Evolutionary conservation across 257 asterid species (phyloP).

Genomic region (Nicotiana paniculata): DNA sequence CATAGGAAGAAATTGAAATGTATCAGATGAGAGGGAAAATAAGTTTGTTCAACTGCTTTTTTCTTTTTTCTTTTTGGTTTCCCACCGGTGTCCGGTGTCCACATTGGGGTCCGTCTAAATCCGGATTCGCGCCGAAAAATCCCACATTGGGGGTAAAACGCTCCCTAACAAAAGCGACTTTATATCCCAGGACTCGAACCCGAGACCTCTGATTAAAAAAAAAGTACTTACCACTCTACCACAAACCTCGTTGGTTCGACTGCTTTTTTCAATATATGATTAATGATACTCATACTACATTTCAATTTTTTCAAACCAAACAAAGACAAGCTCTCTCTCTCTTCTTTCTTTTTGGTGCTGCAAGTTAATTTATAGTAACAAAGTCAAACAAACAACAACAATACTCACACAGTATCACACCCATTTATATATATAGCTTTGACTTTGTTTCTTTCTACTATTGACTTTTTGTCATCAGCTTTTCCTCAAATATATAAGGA

Average conservation of each 20-base stretch:
- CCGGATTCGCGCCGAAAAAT: no score
- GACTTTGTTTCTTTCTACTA: background rate
- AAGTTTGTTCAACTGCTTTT: slow-evolving; percentile 49
- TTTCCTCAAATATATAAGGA: background rate
- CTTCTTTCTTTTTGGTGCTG: background rate
- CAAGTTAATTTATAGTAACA: background rate
- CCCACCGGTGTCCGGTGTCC: no score
- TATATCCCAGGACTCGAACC: no score
- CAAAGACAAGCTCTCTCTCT: background rate
- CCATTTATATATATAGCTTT: background rate
- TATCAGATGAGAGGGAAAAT: slow-evolving; percentile 13
- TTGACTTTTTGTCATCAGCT: background rate
- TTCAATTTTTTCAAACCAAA: background rate
- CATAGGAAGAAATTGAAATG: slow-evolving; percentile 7
- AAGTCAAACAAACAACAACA: background rate
- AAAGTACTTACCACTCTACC: no score
- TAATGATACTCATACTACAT: background rate
- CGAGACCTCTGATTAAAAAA: no score
- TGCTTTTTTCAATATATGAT: slow-evolving; percentile 26
- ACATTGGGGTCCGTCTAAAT: no score
- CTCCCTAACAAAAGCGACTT: no score
- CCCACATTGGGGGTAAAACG: no score
- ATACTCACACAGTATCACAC: background rate
- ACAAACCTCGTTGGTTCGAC: slow-evolving; percentile 32
- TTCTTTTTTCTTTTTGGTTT: slow-evolving; percentile 14